Evolutionary conservation across 495 filamentous ascomycete genomes (phyloP), one percentile per base, ranked within the genome.

Genomic region (Filosporella fistucella): DNA sequence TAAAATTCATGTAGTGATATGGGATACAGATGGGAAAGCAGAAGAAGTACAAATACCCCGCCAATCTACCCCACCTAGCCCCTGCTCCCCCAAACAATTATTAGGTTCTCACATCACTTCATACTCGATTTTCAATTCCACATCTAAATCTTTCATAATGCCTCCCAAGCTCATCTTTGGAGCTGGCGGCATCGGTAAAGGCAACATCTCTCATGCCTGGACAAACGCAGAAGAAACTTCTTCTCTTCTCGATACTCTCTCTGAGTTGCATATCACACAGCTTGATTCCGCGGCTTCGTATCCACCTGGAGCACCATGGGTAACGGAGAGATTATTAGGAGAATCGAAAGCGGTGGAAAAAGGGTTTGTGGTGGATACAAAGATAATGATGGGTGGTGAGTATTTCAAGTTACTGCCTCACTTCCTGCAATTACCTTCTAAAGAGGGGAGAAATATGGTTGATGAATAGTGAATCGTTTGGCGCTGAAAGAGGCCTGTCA

Each of bases 331-430:
- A n/a, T 43, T 64, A 21, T 34, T 60, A 16, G 62, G 62, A 11
- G 49, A 53, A 24, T 34, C 39, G 24, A 37, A 53, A 35, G 60
- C 55, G 4, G 43, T 30, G 14, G 28, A 52, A 2, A 54, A 47
- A 28, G 58, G 58, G 10, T 63, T 63, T 28, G 46, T 41, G 14
- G 49, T 63, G 18, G 57, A 63, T 37, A 59, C 58, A 14, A 63
- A 63, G 30, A 51, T 59, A 28, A 45, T n/a, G n/a, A n/a, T n/a
- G n/a, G n/a, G n/a, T n/a, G n/a, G n/a, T n/a, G n/a, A n/a, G n/a
- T n/a, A n/a, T n/a, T n/a, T n/a, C n/a, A n/a, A n/a, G n/a, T n/a
- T n/a, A n/a, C n/a, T n/a, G n/a, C n/a, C n/a, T n/a, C n/a, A n/a
- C n/a, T n/a, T n/a, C n/a, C n/a, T n/a, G n/a, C n/a, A n/a, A n/a